These are phyloP conservation scores for Plasmodium ovale DNA, from an alignment of 169 alveolate genomes.

Conservation along the genomic window DNA sequence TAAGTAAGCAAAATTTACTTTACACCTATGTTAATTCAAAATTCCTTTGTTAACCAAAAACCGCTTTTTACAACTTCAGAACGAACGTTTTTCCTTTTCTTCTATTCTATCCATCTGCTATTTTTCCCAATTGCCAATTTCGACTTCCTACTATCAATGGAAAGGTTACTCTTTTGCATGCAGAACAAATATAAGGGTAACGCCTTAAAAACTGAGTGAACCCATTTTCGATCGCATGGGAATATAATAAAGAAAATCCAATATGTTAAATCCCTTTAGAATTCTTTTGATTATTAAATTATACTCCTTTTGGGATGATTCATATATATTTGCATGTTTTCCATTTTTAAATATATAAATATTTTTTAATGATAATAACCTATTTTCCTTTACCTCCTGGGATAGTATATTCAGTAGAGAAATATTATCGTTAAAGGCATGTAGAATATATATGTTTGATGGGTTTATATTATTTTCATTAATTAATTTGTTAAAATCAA, in stretches of 20 bases:
- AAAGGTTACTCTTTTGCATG: neutral
- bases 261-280: slow-evolving; percentile 58
- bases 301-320: slow-evolving; percentile 37
- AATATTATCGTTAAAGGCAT: slow-evolving; percentile 53
- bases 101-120: too few relatives aligned
- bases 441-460: slow-evolving; percentile 59
- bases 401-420: slow-evolving; percentile 42
- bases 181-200: too few relatives aligned
- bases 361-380: slow-evolving; percentile 39
- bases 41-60: neutral
- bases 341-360: slow-evolving; percentile 71
- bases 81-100: too few relatives aligned
- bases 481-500: slow-evolving; percentile 47
- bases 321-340: slow-evolving; percentile 63
- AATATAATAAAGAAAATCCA: slow-evolving; percentile 53
- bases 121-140: neutral
- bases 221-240: slow-evolving; percentile 57
- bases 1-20: neutral
- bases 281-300: slow-evolving; percentile 42
- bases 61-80: too few relatives aligned
- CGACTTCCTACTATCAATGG: neutral
- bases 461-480: slow-evolving; percentile 67
- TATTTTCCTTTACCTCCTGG: slow-evolving; percentile 50
- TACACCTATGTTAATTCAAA: neutral
- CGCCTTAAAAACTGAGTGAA: slow-evolving; percentile 8